phyloP scores from a whole-genome alignment of 2,329 filamentous ascomycete genomes.

The Beauveria sp. region DNA sequence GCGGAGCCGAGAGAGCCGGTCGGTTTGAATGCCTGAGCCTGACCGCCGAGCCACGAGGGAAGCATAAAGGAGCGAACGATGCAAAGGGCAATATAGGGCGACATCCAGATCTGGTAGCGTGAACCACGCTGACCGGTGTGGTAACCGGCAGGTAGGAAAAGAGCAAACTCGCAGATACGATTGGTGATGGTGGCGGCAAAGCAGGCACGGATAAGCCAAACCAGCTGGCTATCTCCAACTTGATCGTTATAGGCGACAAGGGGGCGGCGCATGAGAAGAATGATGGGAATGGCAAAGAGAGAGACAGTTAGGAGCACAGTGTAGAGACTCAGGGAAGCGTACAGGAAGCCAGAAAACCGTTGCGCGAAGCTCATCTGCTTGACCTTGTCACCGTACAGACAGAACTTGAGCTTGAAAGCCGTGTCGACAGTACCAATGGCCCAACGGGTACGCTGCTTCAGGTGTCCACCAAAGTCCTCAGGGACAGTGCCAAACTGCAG shows the following conservation, averaged over 20 bases:
- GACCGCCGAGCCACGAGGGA: slow-evolving; percentile 52
- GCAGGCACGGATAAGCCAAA: slow-evolving; percentile 49
- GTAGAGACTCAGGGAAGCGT: slow-evolving; percentile 47
- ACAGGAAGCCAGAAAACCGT: slow-evolving; percentile 52
- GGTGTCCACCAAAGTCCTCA: slow-evolving; percentile 45
- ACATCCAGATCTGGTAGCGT: slow-evolving; percentile 54
- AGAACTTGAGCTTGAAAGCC: slow-evolving; percentile 53
- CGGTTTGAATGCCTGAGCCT: slow-evolving; percentile 51
- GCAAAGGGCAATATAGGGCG: slow-evolving; percentile 51
- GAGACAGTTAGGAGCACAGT: slow-evolving; percentile 47
- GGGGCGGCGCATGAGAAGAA: slow-evolving; percentile 47
- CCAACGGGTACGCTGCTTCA: slow-evolving; percentile 52
- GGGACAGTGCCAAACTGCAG: slow-evolving; percentile 54
- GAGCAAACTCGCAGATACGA: slow-evolving; percentile 48
- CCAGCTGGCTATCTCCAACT: slow-evolving; percentile 38
- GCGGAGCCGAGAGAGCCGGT: slow-evolving; percentile 49
- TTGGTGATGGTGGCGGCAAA: slow-evolving; percentile 44
- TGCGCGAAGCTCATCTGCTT: slow-evolving; percentile 47
- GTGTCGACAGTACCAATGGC: slow-evolving; percentile 51
- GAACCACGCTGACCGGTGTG: slow-evolving; percentile 50
- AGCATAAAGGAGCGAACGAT: slow-evolving; percentile 51
- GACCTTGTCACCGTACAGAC: slow-evolving; percentile 45
- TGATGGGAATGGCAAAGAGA: slow-evolving; percentile 51
- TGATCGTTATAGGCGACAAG: slow-evolving; percentile 46
- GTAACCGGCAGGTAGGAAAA: slow-evolving; percentile 53